Conservation (phyloP, 2,329 filamentous ascomycete species). For the Raffaelea albimanens region DNA sequence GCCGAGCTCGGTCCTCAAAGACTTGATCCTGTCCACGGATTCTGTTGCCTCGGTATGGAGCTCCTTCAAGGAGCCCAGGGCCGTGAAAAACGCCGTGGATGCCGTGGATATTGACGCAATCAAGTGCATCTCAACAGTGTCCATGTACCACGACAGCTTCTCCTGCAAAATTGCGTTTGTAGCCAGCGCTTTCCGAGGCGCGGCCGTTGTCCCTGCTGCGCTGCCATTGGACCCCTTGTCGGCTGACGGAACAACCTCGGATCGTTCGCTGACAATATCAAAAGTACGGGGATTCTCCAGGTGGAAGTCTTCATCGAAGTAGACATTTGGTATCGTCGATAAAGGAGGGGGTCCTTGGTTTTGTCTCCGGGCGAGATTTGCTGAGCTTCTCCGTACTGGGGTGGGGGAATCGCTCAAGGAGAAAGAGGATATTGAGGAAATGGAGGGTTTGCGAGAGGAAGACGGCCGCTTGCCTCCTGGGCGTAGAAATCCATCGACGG, state of each 20-base stretch:
- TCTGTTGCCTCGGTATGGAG: conserved; percentile 87
- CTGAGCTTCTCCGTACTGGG: conserved; percentile 32
- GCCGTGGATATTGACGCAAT: conserved; percentile 94
- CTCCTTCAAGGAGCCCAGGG: conserved; percentile 80
- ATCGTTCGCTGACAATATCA: conserved; percentile 90
- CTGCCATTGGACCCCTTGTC: conserved; percentile 27
- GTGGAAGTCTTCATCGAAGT: conserved; percentile 91
- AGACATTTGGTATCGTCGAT: conserved; percentile 85
- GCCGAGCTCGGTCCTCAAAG: conserved; percentile 67
- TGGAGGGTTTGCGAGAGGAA: conserved; percentile 30
- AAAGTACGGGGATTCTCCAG: conserved; percentile 94
- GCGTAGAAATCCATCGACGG: conserved; percentile 36
- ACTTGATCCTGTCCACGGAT: conserved; percentile 79
- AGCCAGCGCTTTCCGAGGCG: conserved; percentile 75
- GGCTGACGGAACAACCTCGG: conserved; percentile 76
- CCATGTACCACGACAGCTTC: conserved; percentile 99
- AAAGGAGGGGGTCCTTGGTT: conserved; percentile 71
- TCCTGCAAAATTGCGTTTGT: conserved; percentile 97
- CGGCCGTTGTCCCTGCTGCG: conserved; percentile 33
- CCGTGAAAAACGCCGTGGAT: conserved; percentile 92
- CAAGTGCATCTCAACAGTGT: conserved; percentile 93
- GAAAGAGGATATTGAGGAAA: conserved; percentile 30
- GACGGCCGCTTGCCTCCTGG: conserved; percentile 31
- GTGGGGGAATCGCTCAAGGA: conserved; percentile 27
- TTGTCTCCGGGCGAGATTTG: conserved; percentile 45